Evolutionary conservation across 2,329 filamentous ascomycete genomes (phyloP), one percentile per base, ranked within the genome.

Genomic region (Curvularia hawaiiensis): DNA sequence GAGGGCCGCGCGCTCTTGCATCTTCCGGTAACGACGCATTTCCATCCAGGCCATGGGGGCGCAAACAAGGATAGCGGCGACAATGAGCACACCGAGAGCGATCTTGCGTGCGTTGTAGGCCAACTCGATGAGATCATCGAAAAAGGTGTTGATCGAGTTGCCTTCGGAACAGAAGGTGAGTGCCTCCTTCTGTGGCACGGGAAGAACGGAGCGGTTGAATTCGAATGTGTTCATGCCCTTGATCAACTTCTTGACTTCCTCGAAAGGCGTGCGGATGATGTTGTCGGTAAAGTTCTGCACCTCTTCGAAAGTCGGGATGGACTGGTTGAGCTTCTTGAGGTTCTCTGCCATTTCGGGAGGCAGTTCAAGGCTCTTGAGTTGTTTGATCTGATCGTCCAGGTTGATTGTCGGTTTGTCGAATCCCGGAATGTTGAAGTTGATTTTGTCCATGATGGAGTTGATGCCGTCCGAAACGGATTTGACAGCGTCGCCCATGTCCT

Each of bases 151-250:
- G 76, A 99, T 90, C 31, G 85, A 87, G 63, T 91, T 84, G 77
- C 95, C 92, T 72, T 92, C 87, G 41, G 91, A 91, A 80, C 95
- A 99, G 79, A 99, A 98, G 0, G 84, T 88, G 52, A 99, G 82
- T 38, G 87, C 80, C 75, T 96, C 84, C 79, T 96, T 97, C 66
- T 88, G 80, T 1, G 95, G 92, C 3, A 97, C 84, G 0, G 93
- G 92, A 67, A 99, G 94, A 10, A 89, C 77, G 12, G 85, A 85
- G 16, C 87, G 83, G 72, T 97, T 87, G 73, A 98, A 96, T 31
- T 82, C 83, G 81, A 92, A 98, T 60, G 80, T 84, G 49, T 86
- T 84, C 69, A 95, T 84, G 33, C 84, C 87, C 33, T 84, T 86
- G 69, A 99, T 84, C 46, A 90, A 80, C 60, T 83, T 80, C 75